Conservation (phyloP, 106 monocot species). For the Platanthera guangdongensis region DNA sequence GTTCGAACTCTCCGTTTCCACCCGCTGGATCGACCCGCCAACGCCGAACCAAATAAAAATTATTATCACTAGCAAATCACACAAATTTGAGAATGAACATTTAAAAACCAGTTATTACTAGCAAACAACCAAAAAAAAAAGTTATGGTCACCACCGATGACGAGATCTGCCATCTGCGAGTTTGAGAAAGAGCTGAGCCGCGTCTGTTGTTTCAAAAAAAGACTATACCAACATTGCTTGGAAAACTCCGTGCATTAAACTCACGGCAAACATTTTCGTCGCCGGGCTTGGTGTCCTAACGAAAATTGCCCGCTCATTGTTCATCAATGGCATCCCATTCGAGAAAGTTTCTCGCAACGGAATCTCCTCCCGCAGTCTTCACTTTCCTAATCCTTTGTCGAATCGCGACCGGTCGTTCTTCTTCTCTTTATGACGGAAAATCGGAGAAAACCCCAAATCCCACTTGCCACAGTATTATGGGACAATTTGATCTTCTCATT, state of each 20-base stretch:
- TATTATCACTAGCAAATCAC: too few species aligned
- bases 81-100: too few species aligned
- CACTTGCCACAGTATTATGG: conserved; percentile 26
- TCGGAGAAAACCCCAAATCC: too few species aligned
- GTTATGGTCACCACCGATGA: not conserved
- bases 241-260: not conserved
- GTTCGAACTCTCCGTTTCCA: too few species aligned
- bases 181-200: not conserved
- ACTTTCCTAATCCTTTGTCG: conserved; percentile 41
- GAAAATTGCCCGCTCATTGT: not conserved
- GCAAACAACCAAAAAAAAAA: too few species aligned
- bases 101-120: too few species aligned
- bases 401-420: conserved; percentile 26
- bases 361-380: conserved; percentile 27
- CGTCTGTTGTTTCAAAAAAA: not conserved
- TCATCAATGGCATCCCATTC: not conserved
- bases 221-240: not conserved
- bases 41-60: too few species aligned
- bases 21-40: too few species aligned
- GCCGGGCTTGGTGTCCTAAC: conserved; percentile 1
- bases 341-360: conserved; percentile 43
- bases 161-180: not conserved
- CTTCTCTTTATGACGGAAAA: conserved; percentile 60
- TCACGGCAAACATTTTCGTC: not conserved
- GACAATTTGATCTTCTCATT: conserved; percentile 31